Evolutionary conservation across 2,329 filamentous ascomycete species (phyloP), one percentile per base, ranked within the genome.

Genomic region (Hypoxylon sp.): DNA sequence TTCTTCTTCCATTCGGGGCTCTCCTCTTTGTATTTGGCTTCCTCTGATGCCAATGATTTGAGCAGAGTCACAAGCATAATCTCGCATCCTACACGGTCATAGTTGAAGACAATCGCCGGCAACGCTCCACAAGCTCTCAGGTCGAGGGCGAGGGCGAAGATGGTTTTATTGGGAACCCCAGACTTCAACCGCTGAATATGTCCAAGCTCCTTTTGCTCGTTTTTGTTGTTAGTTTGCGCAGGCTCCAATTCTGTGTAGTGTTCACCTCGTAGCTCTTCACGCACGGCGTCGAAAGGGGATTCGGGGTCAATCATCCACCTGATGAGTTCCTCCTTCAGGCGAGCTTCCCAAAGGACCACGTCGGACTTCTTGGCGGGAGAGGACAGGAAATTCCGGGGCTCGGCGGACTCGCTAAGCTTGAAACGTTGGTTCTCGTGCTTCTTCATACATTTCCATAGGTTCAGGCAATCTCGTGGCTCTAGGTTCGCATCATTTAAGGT

Each of bases 41-140:
- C 89, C 0, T 85, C 82, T 1, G 79, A 71, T 51, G 82, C 72
- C 0, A 93, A 78, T 60, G 87, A 80, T 0, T 75, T 68, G 1
- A 89, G 73, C 0, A 93, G 69, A 0, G 76, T 70, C 22, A 74
- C 68, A 24, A 85, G 83, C 26, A 90, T 84, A 8, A 75, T 74
- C 74, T 93, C 90, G 70, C 91, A 94, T 28, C 79, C 76, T 1
- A 76, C 75, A 49, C 90, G 86, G 67, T 93, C 89, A 69, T 91
- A 94, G 72, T 92, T 91, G 80, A 94, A 94, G 1, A 93, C 75
- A 11, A 94, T 87, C 0, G 89, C 91, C 0, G 91, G 91, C 0
- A 94, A 80, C 0, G 89, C 89, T 57, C 86, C 84, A 58, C 87
- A 85, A 15, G 81, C 79, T 50, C 91, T 84, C 0, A 93, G 80